Conservation (phyloP, 2,329 filamentous ascomycete species). For the Aspergillus pseudoglaucus region DNA sequence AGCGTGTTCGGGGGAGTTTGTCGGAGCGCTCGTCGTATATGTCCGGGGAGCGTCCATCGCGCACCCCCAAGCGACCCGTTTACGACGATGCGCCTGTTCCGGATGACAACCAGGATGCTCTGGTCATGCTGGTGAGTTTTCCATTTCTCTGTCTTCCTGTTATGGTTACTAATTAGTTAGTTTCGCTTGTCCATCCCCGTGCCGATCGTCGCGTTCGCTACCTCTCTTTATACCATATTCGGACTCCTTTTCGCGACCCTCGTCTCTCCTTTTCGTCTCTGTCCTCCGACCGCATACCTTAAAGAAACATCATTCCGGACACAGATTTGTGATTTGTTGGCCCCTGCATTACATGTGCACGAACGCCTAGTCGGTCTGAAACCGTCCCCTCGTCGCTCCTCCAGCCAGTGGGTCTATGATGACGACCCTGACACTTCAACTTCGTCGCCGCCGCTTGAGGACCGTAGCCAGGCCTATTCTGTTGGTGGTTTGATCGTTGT, state of each 20-base stretch:
- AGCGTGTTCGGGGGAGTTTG: constrained; percentile 25
- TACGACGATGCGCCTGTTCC: constrained; percentile 20
- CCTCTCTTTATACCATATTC: constrained; percentile 49
- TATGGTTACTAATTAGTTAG: constrained; percentile 19
- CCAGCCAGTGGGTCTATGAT: constrained; percentile 32
- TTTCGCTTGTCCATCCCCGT: constrained; percentile 50
- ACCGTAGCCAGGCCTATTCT: constrained; percentile 30
- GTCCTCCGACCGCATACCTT: constrained; percentile 38
- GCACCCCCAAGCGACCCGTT: constrained; percentile 21
- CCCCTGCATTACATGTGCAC: constrained; percentile 47
- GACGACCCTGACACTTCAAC: constrained; percentile 31
- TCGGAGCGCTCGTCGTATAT: constrained; percentile 30
- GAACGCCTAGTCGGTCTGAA: constrained; percentile 28
- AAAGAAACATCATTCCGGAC: constrained; percentile 41
- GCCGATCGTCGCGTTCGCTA: constrained; percentile 48
- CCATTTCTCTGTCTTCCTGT: not conserved
- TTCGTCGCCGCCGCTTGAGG: constrained; percentile 6
- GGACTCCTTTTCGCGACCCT: constrained; percentile 46
- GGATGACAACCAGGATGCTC: constrained; percentile 34
- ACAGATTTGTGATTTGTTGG: constrained; percentile 48
- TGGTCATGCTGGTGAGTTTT: constrained; percentile 36
- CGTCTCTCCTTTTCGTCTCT: constrained; percentile 50
- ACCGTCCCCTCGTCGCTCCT: constrained; percentile 17
- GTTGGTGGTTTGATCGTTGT: constrained; percentile 42
- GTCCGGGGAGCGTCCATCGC: constrained; percentile 23